These are phyloP conservation scores for Clavispora vitiphila DNA, from an alignment of 805 yeast species.

Conservation along the genomic window DNA sequence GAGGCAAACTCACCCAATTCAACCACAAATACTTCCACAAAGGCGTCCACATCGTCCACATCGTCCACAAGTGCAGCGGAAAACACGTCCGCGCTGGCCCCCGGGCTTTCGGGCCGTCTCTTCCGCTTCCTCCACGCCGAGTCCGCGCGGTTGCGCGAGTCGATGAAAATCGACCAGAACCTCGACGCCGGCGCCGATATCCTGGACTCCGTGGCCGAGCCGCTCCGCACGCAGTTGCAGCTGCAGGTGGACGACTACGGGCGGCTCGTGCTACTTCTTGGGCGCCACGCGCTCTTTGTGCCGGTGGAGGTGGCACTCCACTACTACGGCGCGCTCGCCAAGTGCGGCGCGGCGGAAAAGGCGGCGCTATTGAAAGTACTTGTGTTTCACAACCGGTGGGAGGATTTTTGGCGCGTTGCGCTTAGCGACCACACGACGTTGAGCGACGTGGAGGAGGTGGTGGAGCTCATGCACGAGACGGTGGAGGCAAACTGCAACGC, in stretches of 20 bases:
- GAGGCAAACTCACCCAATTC: no score
- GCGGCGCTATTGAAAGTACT: conserved; percentile 22
- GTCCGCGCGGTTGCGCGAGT: conserved; percentile 5
- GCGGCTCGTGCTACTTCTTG: conserved; percentile 23
- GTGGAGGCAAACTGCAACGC: conserved; percentile 16
- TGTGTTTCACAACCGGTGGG: conserved; percentile 28
- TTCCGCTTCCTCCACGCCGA: conserved; percentile 8
- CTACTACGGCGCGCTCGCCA: conserved; percentile 12
- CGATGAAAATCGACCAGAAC: conserved; percentile 5
- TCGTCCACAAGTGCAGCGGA: background rate
- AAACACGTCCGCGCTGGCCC: background rate
- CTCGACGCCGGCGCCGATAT: background rate
- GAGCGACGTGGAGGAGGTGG: conserved; percentile 33
- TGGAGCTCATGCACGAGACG: conserved; percentile 22
- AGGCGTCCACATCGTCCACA: background rate
- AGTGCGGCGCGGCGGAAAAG: conserved; percentile 16
- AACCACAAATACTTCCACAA: no score
- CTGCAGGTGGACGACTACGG: conserved; percentile 25
- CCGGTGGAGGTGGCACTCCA: conserved; percentile 22
- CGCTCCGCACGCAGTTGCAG: conserved; percentile 14
- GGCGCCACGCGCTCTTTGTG: conserved; percentile 29
- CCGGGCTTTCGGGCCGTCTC: conserved; percentile 1
- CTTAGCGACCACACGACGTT: conserved; percentile 24
- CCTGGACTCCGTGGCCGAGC: conserved; percentile 1
- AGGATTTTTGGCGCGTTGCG: conserved; percentile 26